phyloP scores from a whole-genome alignment of 2,329 filamentous ascomycete species.

The Coniochaeta sp. region DNA sequence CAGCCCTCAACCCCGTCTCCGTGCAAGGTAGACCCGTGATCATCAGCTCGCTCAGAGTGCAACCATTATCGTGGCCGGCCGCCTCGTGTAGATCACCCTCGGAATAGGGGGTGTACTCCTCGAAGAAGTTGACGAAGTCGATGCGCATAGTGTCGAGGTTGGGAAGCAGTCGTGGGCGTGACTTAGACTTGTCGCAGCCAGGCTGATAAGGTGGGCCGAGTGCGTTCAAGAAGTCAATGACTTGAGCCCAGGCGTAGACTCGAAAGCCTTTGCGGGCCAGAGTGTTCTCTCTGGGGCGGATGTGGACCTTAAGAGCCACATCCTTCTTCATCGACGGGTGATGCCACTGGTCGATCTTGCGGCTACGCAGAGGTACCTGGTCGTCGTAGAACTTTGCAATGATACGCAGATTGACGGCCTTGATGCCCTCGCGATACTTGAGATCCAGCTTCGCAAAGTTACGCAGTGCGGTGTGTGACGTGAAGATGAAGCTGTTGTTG shows the following conservation, averaged over 20 bases:
- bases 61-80: slow-evolving; percentile 46
- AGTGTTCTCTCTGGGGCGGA: slow-evolving; percentile 34
- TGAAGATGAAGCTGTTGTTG: slow-evolving; percentile 48
- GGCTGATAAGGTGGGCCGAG: slow-evolving; percentile 44
- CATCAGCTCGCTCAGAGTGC: slow-evolving; percentile 43
- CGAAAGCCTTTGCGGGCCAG: slow-evolving; percentile 44
- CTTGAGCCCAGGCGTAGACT: slow-evolving; percentile 46
- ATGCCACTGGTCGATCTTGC: slow-evolving; percentile 33
- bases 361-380: slow-evolving; percentile 24
- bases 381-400: slow-evolving; percentile 51
- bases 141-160: slow-evolving; percentile 39
- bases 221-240: slow-evolving; percentile 43
- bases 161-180: slow-evolving; percentile 36
- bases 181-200: slow-evolving; percentile 19
- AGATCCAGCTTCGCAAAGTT: slow-evolving; percentile 39
- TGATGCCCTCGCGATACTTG: slow-evolving; percentile 34
- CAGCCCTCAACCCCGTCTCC: slow-evolving; percentile 38
- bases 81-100: slow-evolving; percentile 42
- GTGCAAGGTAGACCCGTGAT: slow-evolving; percentile 45
- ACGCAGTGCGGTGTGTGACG: slow-evolving; percentile 39
- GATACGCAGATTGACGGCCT: slow-evolving; percentile 41
- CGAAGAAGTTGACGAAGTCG: slow-evolving; percentile 48
- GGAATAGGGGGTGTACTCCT: slow-evolving; percentile 35
- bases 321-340: slow-evolving; percentile 34
- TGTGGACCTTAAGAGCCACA: slow-evolving; percentile 32